Conservation (phyloP, 2,329 filamentous ascomycete species). For the Davidsoniella neocaledoniae region DNA sequence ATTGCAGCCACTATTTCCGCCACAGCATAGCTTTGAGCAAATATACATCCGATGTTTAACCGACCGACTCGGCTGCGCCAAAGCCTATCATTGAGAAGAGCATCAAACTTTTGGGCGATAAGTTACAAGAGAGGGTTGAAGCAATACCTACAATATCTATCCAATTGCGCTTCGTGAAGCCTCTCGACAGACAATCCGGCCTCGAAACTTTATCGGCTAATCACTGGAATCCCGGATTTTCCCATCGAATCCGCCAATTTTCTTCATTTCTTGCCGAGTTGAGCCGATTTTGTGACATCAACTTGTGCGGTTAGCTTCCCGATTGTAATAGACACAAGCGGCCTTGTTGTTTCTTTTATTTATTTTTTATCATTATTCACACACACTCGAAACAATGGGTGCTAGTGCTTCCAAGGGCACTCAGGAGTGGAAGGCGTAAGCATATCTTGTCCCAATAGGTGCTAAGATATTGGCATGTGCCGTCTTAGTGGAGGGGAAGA, state of each 20-base stretch:
- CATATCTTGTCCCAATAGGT: conserved; percentile 11
- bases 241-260: not conserved
- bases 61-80: not conserved
- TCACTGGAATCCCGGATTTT: not conserved
- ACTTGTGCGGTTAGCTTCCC: not conserved
- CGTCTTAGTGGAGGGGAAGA: not conserved
- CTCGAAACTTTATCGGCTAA: too few species aligned
- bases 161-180: too few species aligned
- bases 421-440: conserved; percentile 38
- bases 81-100: conserved; percentile 1
- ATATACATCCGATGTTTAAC: not conserved
- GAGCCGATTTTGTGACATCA: not conserved
- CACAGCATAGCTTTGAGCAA: not conserved
- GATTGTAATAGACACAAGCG: too few species aligned
- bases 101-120: not conserved
- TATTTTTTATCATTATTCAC: not conserved
- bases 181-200: too few species aligned
- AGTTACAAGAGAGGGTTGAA: too few species aligned
- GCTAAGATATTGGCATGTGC: not conserved
- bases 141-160: too few species aligned
- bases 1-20: too few species aligned
- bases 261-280: too few species aligned
- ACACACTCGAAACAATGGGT: conserved; percentile 9
- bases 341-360: not conserved
- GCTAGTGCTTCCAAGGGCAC: conserved; percentile 13